A percentile compares a stretch with the other conserved stretches of the same genome.
Evolutionary conservation across 345 rosid species (phyloP).

Genomic region (Barbarea vulgaris): DNA sequence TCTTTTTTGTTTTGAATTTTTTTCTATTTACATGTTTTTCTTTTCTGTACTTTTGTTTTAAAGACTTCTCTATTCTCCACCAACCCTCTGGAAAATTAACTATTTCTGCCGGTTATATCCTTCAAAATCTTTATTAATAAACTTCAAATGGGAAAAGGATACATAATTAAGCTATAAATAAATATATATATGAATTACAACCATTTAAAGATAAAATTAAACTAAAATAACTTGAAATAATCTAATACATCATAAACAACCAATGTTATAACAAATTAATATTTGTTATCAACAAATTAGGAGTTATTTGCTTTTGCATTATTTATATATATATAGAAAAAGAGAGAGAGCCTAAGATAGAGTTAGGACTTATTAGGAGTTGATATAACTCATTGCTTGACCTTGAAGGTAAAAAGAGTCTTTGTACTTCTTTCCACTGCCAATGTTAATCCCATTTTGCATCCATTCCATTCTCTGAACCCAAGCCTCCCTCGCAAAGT

Average conservation of each 20-base stretch:
- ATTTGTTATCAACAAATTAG: too few species aligned
- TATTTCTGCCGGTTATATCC: too few species aligned
- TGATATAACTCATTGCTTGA: slow-evolving; percentile 79
- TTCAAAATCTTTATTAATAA: too few species aligned
- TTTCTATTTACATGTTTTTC: too few species aligned
- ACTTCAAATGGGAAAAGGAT: too few species aligned
- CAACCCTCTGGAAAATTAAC: too few species aligned
- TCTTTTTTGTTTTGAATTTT: too few species aligned
- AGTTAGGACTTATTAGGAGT: slow-evolving; percentile 52
- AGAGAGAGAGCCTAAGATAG: neutral
- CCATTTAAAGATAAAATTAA: neutral
- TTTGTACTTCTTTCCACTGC: slow-evolving; percentile 81
- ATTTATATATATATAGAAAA: neutral
- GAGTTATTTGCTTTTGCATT: too few species aligned
- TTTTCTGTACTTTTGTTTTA: too few species aligned
- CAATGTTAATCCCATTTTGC: slow-evolving; percentile 71
- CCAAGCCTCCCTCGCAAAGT: slow-evolving; percentile 93
- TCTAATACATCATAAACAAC: neutral
- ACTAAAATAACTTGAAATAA: neutral
- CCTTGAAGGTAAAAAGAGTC: slow-evolving; percentile 88
- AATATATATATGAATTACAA: too few species aligned
- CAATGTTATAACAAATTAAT: too few species aligned
- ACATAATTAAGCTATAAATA: neutral
- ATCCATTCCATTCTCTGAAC: slow-evolving; percentile 86
- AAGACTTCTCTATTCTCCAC: too few species aligned